Evolutionary conservation across 129 eudicot genomes (phyloP), one percentile per base, ranked within the genome.

Genomic region (Cynara cardunculus): DNA sequence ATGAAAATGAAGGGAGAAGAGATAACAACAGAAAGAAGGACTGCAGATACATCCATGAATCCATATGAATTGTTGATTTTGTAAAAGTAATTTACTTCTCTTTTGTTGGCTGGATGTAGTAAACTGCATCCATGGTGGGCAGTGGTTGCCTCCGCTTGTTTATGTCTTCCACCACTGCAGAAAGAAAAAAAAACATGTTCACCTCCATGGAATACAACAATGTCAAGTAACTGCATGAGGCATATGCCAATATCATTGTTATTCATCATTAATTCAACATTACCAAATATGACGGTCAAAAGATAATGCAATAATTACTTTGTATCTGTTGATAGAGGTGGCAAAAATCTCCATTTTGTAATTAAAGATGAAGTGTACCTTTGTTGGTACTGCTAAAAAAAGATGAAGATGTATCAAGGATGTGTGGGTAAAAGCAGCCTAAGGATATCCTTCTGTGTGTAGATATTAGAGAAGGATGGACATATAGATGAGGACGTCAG

Each of bases 111-210:
- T 90, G 99, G 81, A 95, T 90, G 86, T 89, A 95, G 80, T 95
- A 95, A 75, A 95, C 90, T 80, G 99, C 99, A 89, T 95, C 96
- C 96, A 95, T 84, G 75, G 87, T 83, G 65, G 97, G 96, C 75
- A 95, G 79, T 69, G 99, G 96, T 76, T 95, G 99, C 70, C 99
- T 89, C 81, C 94, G 79, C 83, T 85, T 92, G 84, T 90, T 88
- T 79, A 95, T 92, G 82, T 92, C 90, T 87, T 95, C 99, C 88
- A 95, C 96, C 91, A 95, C 99, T 95, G 96, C 84, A 86, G 49
- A 35, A 49, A 61, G 62, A 77, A 71, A 74, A 35, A 41, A 5
- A 66, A 74, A 13, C 27, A 81, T 65, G 24, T 56, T 71, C 71
- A 79, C 61, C 30, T 70, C 30, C 27, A 80, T 19, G 21, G 37